Conservation (phyloP, 1,284 basidiomycete genomes). For the Ustilago cynodontis region DNA sequence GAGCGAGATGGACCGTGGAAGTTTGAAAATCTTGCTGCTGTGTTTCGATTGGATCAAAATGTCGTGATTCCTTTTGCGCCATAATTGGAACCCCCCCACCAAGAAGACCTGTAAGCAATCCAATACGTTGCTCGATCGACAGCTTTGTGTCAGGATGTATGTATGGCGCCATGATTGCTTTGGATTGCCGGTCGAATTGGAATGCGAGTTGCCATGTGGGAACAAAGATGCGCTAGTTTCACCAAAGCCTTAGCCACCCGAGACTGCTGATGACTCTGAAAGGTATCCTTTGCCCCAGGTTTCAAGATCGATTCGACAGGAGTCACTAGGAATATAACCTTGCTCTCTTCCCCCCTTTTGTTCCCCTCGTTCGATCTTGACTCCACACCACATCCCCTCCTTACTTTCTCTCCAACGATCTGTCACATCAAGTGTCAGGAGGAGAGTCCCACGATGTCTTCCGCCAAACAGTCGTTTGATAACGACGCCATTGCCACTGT, state of each 20-base stretch:
- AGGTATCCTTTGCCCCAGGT: not conserved
- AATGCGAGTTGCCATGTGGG: conserved; percentile 14
- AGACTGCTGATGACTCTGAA: not conserved
- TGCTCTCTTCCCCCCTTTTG: not conserved
- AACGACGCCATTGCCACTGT: conserved; percentile 41
- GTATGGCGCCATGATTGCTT: conserved; percentile 25
- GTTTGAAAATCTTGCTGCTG: not conserved
- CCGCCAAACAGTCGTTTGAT: conserved; percentile 37
- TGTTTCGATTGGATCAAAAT: conserved; percentile 36
- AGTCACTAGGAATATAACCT: conserved; percentile 14
- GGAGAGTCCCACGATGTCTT: conserved; percentile 39
- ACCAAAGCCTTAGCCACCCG: not conserved
- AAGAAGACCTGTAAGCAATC: not conserved
- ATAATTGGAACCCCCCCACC: not conserved
- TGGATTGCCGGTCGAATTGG: conserved; percentile 2
- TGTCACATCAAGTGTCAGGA: conserved; percentile 25
- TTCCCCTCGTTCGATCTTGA: not conserved
- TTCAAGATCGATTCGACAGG: not conserved
- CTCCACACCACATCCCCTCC: not conserved
- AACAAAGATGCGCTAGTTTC: not conserved
- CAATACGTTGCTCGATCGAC: too few species aligned
- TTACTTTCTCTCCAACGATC: conserved; percentile 29
- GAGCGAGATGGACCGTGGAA: too few species aligned
- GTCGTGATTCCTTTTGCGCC: conserved; percentile 27
- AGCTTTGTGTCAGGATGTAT: too few species aligned